Evolutionary conservation across 2,329 filamentous ascomycete genomes (phyloP), one percentile per base, ranked within the genome.

Genomic region (Sporothrix pallida): DNA sequence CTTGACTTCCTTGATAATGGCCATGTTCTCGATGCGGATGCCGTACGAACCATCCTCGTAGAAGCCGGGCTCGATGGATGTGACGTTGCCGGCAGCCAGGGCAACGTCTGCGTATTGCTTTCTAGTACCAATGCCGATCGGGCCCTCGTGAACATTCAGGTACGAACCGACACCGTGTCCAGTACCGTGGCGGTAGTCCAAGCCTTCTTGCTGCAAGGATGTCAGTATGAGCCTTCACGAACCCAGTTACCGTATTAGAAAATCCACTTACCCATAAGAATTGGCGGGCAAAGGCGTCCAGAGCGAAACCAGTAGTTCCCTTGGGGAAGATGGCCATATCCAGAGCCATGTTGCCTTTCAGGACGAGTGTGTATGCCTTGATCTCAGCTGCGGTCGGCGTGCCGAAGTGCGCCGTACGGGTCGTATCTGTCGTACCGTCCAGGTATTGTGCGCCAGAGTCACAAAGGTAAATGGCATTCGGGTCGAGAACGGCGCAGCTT

Each of bases 361-460:
- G 85, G 0, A 99, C 96, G 12, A 99, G 86, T 0, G 96, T 99
- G 81, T 98, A 98, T 0, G 95, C 91, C 80, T 94, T 93, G 79
- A 89, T 93, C 83, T 99, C 95, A 79, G 92, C 92, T 3, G 90
- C 89, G 0, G 92, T 93, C 0, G 96, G 96, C 37, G 90, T 87
- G 65, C 94, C 93, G 80, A 98, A 98, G 80, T 99, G 96, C 54
- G 97, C 85, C 0, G 96, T 99, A 58, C 96, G 88, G 5, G 96
- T 99, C 0, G 94, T 97, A 80, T 99, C 96, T 0, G 96, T 99
- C 0, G 96, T 99, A 73, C 96, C 96, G 81, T 99, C 96, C 2
- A 92, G 86, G 79, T 95, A 99, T 81, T 99, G 96, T n/a, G 93
- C 96, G 26, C 96, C 96, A 26, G 96, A 98, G 82, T 99, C 96